phyloP scores from a whole-genome alignment of 768 basidiomycete species.

The Rhodocollybia butyracea region DNA sequence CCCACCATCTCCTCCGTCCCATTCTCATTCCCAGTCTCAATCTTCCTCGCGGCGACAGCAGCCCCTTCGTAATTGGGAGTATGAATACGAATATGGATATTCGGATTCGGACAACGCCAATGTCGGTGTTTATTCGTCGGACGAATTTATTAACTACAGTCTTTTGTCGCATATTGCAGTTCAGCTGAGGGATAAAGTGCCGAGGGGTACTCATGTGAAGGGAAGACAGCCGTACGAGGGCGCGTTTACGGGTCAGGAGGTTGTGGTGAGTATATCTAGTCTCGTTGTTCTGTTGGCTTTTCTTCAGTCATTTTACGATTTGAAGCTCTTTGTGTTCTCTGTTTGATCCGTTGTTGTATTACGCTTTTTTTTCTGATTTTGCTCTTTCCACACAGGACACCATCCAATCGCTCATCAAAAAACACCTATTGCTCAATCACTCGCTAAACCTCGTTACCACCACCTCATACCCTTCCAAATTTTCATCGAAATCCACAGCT shows the following conservation, averaged over 20 bases:
- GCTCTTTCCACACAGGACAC: constrained; percentile 79
- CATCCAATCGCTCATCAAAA: constrained; percentile 83
- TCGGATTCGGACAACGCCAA: no score
- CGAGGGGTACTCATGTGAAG: constrained; percentile 83
- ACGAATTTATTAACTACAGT: constrained; percentile 77
- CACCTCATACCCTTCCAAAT: not conserved
- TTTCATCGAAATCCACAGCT: not conserved
- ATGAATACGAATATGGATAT: not conserved
- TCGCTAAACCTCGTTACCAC: constrained; percentile 52
- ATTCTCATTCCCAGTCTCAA: not conserved
- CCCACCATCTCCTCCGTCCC: not conserved
- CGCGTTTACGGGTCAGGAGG: constrained; percentile 92
- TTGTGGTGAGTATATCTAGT: constrained; percentile 62
- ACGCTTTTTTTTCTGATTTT: not conserved
- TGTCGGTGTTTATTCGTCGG: not conserved
- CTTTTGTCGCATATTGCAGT: constrained; percentile 87
- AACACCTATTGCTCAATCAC: constrained; percentile 78
- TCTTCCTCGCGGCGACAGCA: not conserved
- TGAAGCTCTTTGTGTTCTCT: no score
- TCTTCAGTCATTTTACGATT: not conserved
- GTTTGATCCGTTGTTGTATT: no score
- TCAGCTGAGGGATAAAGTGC: constrained; percentile 86
- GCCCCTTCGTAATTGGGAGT: not conserved
- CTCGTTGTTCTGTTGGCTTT: not conserved
- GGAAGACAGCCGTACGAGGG: constrained; percentile 88